Percentiles rank a stretch among this genome's conserved stretches.
Evolutionary conservation across 495 filamentous ascomycete species (phyloP).

Genomic region (Daldinia grandis): DNA sequence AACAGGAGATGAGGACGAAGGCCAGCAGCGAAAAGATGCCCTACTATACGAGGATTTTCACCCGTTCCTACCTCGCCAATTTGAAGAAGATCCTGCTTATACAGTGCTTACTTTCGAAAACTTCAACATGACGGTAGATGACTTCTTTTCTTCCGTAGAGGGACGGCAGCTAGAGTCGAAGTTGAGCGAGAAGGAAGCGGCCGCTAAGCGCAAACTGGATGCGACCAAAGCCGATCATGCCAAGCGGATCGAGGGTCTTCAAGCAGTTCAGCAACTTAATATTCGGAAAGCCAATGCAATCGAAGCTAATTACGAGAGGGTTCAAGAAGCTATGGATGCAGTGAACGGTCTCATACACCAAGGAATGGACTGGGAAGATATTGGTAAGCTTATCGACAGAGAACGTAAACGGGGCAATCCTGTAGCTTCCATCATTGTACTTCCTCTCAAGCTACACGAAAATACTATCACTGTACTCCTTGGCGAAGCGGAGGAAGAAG

Average conservation of each 20-base stretch:
- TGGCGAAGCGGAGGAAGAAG: slow-evolving; percentile 70
- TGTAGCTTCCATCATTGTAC: slow-evolving; percentile 85
- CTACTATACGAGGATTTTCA: slow-evolving; percentile 94
- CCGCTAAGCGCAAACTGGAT: slow-evolving; percentile 83
- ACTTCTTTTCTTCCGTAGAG: slow-evolving; percentile 96
- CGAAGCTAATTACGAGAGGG: slow-evolving; percentile 84
- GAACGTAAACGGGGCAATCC: slow-evolving; percentile 83
- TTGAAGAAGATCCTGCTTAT: slow-evolving; percentile 69
- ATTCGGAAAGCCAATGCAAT: slow-evolving; percentile 89
- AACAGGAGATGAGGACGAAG: slow-evolving; percentile 46
- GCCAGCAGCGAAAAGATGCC: slow-evolving; percentile 52
- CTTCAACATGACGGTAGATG: slow-evolving; percentile 92
- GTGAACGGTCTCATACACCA: slow-evolving; percentile 88
- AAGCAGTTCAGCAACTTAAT: slow-evolving; percentile 81
- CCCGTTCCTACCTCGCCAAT: slow-evolving; percentile 87
- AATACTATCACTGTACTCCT: slow-evolving; percentile 86
- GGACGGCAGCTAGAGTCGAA: slow-evolving; percentile 89
- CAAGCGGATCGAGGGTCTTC: slow-evolving; percentile 81
- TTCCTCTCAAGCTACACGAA: slow-evolving; percentile 87
- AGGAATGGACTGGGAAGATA: slow-evolving; percentile 96
- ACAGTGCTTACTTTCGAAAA: slow-evolving; percentile 78
- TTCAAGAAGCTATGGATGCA: slow-evolving; percentile 89
- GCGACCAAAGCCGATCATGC: slow-evolving; percentile 81
- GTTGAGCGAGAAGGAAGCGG: slow-evolving; percentile 79
- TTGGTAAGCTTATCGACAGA: slow-evolving; percentile 84